A percentile compares a stretch with the other conserved stretches of the same genome.
phyloP scores from a whole-genome alignment of 1,284 basidiomycete genomes.

The Amylostereum chailletii region DNA sequence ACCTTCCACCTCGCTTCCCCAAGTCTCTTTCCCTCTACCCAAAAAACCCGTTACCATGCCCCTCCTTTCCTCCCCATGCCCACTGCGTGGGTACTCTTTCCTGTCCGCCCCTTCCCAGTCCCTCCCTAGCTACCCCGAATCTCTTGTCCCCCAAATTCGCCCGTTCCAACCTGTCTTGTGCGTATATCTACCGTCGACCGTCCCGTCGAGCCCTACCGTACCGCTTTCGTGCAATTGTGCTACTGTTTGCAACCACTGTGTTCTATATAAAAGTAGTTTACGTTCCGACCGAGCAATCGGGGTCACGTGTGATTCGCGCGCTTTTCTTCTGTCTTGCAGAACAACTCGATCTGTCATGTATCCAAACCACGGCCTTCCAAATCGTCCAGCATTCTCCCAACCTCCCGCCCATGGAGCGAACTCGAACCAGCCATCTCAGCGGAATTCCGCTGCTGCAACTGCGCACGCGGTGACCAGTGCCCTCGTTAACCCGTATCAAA shows the following conservation, averaged over 20 bases:
- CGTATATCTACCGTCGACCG: conserved; percentile 11
- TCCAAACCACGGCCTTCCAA: conserved; percentile 3
- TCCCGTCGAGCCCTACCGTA: conserved; percentile 18
- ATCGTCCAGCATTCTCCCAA: conserved; percentile 7
- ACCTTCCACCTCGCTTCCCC: conserved; percentile 1
- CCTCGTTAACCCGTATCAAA: conserved; percentile 32
- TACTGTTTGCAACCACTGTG: no score
- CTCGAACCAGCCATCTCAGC: no score
- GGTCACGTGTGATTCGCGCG: not conserved
- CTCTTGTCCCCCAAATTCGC: conserved; percentile 11
- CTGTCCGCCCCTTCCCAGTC: conserved; percentile 10
- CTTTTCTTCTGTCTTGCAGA: not conserved
- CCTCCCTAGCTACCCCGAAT: conserved; percentile 7
- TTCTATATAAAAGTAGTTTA: conserved; percentile 9
- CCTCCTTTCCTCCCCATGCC: conserved; percentile 4
- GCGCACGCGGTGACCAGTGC: conserved; percentile 23
- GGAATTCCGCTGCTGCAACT: conserved; percentile 7
- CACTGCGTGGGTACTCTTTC: conserved; percentile 7
- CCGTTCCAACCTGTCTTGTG: conserved; percentile 8
- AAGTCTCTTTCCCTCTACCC: conserved; percentile 6
- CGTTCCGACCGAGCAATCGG: no score
- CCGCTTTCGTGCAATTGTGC: conserved; percentile 21
- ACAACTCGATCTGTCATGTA: not conserved
- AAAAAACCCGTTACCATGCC: conserved; percentile 6
- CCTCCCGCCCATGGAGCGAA: conserved; percentile 2